Conservation (phyloP, 164 flowering plant genomes). For the Echeveria elegans region DNA sequence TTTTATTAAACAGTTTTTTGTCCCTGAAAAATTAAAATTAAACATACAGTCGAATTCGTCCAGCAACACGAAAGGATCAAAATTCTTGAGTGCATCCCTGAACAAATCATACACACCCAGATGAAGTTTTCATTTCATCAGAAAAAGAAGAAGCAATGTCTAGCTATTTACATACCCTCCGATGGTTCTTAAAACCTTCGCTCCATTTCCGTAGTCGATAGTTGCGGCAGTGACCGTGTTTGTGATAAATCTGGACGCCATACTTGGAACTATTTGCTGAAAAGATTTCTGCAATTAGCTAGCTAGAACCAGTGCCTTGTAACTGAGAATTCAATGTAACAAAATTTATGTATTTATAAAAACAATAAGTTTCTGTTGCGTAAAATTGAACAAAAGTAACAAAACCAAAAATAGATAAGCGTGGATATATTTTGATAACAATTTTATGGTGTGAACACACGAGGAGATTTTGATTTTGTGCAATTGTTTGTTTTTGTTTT, state of each 20-base stretch:
- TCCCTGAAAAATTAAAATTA: not conserved
- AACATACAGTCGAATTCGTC: slow-evolving; percentile 76
- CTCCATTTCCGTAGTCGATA: not conserved
- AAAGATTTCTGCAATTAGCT: not conserved
- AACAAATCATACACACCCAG: no score
- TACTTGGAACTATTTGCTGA: not conserved
- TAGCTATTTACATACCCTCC: no score
- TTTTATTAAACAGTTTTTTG: not conserved
- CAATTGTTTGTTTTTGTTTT: no score
- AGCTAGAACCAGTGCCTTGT: not conserved
- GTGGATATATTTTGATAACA: not conserved
- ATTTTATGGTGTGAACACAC: not conserved
- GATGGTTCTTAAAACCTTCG: not conserved
- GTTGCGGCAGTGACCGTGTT: not conserved
- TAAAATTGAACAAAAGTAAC: no score
- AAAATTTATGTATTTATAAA: no score
- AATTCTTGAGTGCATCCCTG: slow-evolving; percentile 70
- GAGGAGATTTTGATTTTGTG: not conserved
- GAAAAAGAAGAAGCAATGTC: no score
- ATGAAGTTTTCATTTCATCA: no score
- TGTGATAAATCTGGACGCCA: not conserved
- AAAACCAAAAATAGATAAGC: not conserved
- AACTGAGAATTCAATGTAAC: not conserved
- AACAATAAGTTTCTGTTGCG: not conserved
- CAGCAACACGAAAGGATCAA: slow-evolving; percentile 77